Percentiles rank a stretch among this genome's conserved stretches.
Evolutionary conservation across 345 rosid species (phyloP).

Genomic region (Excoecaria agallocha): DNA sequence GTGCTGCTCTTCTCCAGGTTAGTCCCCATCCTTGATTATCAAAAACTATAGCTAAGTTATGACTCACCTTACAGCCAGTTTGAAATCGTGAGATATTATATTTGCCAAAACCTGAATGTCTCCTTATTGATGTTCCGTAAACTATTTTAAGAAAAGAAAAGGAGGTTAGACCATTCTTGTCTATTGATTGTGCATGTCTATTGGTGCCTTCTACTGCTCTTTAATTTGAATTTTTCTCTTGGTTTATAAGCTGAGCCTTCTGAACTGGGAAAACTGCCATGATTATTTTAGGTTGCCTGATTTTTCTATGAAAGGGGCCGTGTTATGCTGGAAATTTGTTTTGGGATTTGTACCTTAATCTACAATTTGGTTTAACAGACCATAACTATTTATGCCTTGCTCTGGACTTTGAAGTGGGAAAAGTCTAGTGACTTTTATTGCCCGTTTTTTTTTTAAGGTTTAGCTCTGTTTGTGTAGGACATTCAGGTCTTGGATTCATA

Average conservation of each 20-base stretch:
- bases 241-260: not conserved
- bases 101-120: not conserved
- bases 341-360: too few relatives aligned
- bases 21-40: not conserved
- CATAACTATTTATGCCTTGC: too few relatives aligned
- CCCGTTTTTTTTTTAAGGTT: too few relatives aligned
- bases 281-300: not conserved
- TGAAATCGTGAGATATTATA: not conserved
- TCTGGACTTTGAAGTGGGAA: not conserved
- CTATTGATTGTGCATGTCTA: not conserved
- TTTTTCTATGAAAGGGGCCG: too few relatives aligned
- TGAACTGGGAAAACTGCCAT: not conserved
- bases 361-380: too few relatives aligned
- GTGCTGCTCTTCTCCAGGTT: slow-evolving; percentile 61
- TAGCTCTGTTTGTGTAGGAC: too few relatives aligned
- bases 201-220: not conserved
- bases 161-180: not conserved
- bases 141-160: not conserved
- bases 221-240: not conserved
- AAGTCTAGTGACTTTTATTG: not conserved
- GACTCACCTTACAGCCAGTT: not conserved
- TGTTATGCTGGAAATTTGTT: too few relatives aligned
- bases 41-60: not conserved
- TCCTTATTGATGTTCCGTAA: not conserved
- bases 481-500: too few relatives aligned